Evolutionary conservation across 2,329 filamentous ascomycete species (phyloP), one percentile per base, ranked within the genome.

Genomic region (Xylaria multiplex): DNA sequence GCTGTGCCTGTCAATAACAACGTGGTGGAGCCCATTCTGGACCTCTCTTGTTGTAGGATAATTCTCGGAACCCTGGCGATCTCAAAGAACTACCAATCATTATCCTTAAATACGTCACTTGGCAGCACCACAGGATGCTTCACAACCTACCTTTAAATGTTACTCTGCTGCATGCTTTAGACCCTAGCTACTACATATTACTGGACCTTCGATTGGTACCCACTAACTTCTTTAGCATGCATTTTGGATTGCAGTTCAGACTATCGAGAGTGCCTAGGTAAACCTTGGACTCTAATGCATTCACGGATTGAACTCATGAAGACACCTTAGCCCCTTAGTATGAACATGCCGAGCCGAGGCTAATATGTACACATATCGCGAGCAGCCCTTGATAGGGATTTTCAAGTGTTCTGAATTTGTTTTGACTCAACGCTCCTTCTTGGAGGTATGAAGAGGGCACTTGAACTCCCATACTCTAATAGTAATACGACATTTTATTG

Each of bases 21-120:
- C 35, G 30, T n/a, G 24, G 52, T 40, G 40, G 57, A 37, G 6
- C 27, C 32, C 27, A 49, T 32, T 19, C 14, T 49, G 22, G 45
- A 24, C 22, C 19, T 58, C 16, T 58, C 45, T 55, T 55, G 55
- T 32, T 65, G 43, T 52, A 62, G 55, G 57, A 59, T 58, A 65
- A 58, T 32, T 48, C 24, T 42, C 14, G 49, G 27, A 57, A 58
- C 8, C n/a, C 22, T 52, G 43, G 37, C n/a, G 16, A 57, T 37
- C 13, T 50, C 32, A 24, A 24, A 49, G 46, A 22, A 42, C 35
- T 37, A 43, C 53, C 48, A 64, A 54, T 54, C 32, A 49, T 30
- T 16, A 7, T 22, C 37, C 52, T n/a, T 62, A 30, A 43, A 49
- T 22, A 16, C 30, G 30, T 46, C 16, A 58, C 22, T 42, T 27